Base-by-base conservation (phyloP, 208 protist species). In the Acanthamoeba divionensis region DNA sequence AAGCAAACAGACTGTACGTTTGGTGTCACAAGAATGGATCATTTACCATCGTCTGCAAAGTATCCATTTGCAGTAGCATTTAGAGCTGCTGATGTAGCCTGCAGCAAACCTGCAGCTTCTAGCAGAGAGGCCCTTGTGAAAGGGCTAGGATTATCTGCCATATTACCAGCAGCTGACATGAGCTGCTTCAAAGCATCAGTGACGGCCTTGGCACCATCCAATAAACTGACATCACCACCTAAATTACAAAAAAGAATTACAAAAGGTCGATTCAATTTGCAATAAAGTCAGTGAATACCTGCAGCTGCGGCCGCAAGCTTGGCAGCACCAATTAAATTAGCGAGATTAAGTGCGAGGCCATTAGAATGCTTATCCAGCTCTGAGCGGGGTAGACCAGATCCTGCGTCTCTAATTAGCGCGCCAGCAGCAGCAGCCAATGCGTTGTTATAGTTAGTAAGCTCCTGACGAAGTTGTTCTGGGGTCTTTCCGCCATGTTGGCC, bases 401-500 rank as follows among this genome's bases (percentile, higher is more conserved):
- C 80, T 29, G 80, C 80, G 21, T 93, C 91, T 0, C 73, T 9
- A 6, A 93, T 80, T 31, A 93, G 57, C 41, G 47, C 66, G 38
- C 21, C 88, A 31, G 91, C 91, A 52, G 91, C 88, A 1, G 60
- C 60, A 2, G 91, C 77, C n/a, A 93, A 71, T 8, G 86, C 88
- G 60, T 91, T 90, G 9, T 87, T 71, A 33, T 90, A 82, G 13
- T 88, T 85, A 21, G 77, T 85, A 24, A 93, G 75, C 48, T 91
- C 85, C 71, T 90, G 79, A 24, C 90, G 89, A 6, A 77, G 91
- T 63, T 93, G 87, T 62, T 93, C 89, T 62, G 91, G 91, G n/a
- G 89, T 91, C 18, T 91, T 65, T 24, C 85, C 90, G 0, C 86
- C 91, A 44, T 90, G 91, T 31, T 89, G 83, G 44, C 87, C 67